phyloP scores from a whole-genome alignment of 495 filamentous ascomycete species.

The Penicillium psychrofluorescens region DNA sequence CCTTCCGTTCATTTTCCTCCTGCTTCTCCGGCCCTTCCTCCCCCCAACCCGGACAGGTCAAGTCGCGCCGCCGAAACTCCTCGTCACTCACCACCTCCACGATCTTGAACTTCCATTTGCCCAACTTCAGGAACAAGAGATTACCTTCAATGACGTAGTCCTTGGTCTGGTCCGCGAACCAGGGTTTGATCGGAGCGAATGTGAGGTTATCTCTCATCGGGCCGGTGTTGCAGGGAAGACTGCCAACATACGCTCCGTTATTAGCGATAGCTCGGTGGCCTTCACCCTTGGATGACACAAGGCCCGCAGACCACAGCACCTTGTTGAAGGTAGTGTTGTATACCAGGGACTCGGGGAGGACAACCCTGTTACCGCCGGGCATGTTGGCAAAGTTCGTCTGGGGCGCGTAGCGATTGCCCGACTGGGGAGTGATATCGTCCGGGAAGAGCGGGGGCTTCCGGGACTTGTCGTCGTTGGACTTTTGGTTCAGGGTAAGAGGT shows the following conservation, averaged over 20 bases:
- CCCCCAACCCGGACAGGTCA: slow-evolving; percentile 40
- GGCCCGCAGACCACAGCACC: slow-evolving; percentile 60
- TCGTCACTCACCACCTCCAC: slow-evolving; percentile 66
- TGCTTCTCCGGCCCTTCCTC: not conserved
- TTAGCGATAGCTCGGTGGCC: slow-evolving; percentile 55
- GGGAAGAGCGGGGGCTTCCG: slow-evolving; percentile 12
- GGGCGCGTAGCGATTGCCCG: slow-evolving; percentile 35
- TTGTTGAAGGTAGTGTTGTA: slow-evolving; percentile 52
- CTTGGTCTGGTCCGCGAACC: slow-evolving; percentile 47
- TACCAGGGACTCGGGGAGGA: slow-evolving; percentile 60
- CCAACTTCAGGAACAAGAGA: slow-evolving; percentile 61
- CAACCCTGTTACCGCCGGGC: slow-evolving; percentile 39
- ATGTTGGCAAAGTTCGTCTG: slow-evolving; percentile 43
- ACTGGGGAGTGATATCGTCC: slow-evolving; percentile 18
- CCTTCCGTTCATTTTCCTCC: not conserved
- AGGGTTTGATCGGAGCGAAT: slow-evolving; percentile 55
- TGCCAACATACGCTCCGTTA: slow-evolving; percentile 60
- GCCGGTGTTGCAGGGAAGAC: slow-evolving; percentile 42
- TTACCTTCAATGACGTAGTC: slow-evolving; percentile 58
- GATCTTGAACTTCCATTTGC: slow-evolving; percentile 75
- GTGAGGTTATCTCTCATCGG: slow-evolving; percentile 52
- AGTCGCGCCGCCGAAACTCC: slow-evolving; percentile 45
- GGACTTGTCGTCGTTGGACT: slow-evolving; percentile 12
- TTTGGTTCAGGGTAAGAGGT: slow-evolving; percentile 23
- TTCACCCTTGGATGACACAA: slow-evolving; percentile 57